A percentile compares a stretch with the other conserved stretches of the same genome.
phyloP scores from a whole-genome alignment of 208 protist species.

The Phytomonas sp. region DNA sequence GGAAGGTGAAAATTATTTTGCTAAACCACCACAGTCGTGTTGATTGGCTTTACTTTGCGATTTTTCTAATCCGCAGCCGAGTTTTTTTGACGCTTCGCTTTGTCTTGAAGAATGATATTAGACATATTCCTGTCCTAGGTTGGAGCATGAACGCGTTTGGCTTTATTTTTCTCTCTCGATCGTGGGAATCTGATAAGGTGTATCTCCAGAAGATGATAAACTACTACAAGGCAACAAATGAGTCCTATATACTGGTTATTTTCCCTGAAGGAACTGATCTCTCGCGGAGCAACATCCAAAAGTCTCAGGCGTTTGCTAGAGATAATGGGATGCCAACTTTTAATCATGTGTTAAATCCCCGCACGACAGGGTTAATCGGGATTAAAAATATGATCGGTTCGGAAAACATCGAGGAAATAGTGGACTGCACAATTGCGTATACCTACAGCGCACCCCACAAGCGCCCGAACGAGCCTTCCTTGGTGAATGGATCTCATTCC shows the following conservation, averaged over 20 bases:
- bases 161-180: slow-evolving; percentile 80
- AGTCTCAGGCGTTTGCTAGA: slow-evolving; percentile 50
- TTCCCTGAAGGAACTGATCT: slow-evolving; percentile 87
- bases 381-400: slow-evolving; percentile 65
- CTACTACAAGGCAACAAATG: slow-evolving; percentile 26
- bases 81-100: slow-evolving; percentile 38
- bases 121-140: slow-evolving; percentile 49
- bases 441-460: slow-evolving; percentile 41
- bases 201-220: slow-evolving; percentile 48
- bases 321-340: slow-evolving; percentile 47
- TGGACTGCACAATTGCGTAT: slow-evolving; percentile 86
- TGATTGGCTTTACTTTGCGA: slow-evolving; percentile 60
- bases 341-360: slow-evolving; percentile 73
- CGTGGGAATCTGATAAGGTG: slow-evolving; percentile 59
- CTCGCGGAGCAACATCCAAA: slow-evolving; percentile 51
- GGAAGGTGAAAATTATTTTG: slow-evolving; percentile 77
- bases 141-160: slow-evolving; percentile 74
- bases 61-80: slow-evolving; percentile 20
- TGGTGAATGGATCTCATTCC: slow-evolving; percentile 65
- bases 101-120: slow-evolving; percentile 59
- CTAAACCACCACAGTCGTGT: slow-evolving; percentile 81
- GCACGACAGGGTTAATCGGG: slow-evolving; percentile 57
- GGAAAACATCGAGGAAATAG: slow-evolving; percentile 64
- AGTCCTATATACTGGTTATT: slow-evolving; percentile 45
- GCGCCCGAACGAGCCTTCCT: slow-evolving; percentile 52